Evolutionary conservation across 2,329 filamentous ascomycete species (phyloP).

Genomic region (Huntiella bhutanensis): DNA sequence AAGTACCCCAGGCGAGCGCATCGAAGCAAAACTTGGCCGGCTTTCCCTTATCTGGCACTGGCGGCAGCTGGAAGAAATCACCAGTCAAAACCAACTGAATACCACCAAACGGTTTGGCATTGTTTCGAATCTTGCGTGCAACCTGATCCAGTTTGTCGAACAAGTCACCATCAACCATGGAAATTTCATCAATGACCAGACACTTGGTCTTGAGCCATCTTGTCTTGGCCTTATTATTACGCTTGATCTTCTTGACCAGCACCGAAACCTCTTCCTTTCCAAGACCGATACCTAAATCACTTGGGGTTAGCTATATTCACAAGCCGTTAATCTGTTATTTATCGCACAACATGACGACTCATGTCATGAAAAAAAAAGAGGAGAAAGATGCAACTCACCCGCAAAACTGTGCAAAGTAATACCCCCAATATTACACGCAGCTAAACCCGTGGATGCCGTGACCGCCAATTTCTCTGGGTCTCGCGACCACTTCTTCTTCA

Average conservation of each 20-base stretch:
- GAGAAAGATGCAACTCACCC: constrained; percentile 25
- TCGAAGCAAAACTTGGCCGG: constrained; percentile 83
- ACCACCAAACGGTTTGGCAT: constrained; percentile 81
- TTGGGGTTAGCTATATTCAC: too few relatives aligned
- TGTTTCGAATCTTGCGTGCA: constrained; percentile 69
- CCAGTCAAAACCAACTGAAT: constrained; percentile 93
- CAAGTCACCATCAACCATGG: constrained; percentile 93
- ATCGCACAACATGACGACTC: too few relatives aligned
- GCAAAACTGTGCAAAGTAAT: constrained; percentile 92
- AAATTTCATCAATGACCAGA: constrained; percentile 84
- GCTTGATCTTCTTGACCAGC: constrained; percentile 76
- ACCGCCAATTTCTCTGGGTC: constrained; percentile 78
- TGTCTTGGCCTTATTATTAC: constrained; percentile 70
- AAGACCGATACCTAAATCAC: constrained; percentile 47
- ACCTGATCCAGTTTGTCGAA: constrained; percentile 92
- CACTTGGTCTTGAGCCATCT: constrained; percentile 80
- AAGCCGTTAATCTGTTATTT: too few relatives aligned
- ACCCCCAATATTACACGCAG: constrained; percentile 90
- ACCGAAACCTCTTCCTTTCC: constrained; percentile 72
- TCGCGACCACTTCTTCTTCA: constrained; percentile 56
- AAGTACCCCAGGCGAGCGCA: constrained; percentile 75
- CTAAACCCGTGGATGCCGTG: constrained; percentile 86
- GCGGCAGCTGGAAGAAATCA: constrained; percentile 93
- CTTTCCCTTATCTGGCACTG: constrained; percentile 59
- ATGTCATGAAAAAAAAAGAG: not conserved